phyloP scores from a whole-genome alignment of 306 rosid genomes.

The Begonia fuchsioides region DNA sequence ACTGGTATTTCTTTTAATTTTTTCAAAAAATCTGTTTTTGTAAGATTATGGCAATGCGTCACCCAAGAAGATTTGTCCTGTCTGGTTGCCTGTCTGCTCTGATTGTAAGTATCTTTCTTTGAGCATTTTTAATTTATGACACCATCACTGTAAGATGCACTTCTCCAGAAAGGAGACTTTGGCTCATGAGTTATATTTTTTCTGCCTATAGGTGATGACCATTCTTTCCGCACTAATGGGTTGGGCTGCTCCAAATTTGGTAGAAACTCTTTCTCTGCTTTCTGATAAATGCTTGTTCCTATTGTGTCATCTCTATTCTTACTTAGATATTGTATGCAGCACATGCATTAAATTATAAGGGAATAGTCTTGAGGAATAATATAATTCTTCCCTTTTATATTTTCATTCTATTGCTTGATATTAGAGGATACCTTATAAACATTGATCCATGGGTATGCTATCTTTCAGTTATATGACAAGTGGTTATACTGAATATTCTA shows the following conservation, averaged over 20 bases:
- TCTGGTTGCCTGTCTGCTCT: conserved; percentile 70
- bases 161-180: conserved; percentile 2
- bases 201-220: conserved; percentile 96
- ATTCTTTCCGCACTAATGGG: conserved; percentile 85
- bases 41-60: conserved; percentile 90
- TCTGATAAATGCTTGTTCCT: conserved; percentile 1
- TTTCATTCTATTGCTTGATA: too few relatives aligned
- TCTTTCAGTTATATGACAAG: too few relatives aligned
- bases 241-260: conserved; percentile 96
- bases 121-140: neutral
- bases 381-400: too few relatives aligned
- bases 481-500: too few relatives aligned
- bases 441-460: too few relatives aligned
- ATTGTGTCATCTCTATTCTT: too few relatives aligned
- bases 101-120: conserved; percentile 40
- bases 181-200: conserved; percentile 10
- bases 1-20: too few relatives aligned
- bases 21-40: conserved; percentile 12
- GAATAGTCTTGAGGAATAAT: too few relatives aligned
- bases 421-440: too few relatives aligned
- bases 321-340: too few relatives aligned
- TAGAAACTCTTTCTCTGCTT: conserved; percentile 13
- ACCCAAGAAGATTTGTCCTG: conserved; percentile 81
- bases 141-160: neutral
- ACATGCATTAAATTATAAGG: too few relatives aligned